A percentile compares a stretch with the other conserved stretches of the same genome.
phyloP scores from a whole-genome alignment of 1,284 basidiomycete species.

The Inonotus hispidus region DNA sequence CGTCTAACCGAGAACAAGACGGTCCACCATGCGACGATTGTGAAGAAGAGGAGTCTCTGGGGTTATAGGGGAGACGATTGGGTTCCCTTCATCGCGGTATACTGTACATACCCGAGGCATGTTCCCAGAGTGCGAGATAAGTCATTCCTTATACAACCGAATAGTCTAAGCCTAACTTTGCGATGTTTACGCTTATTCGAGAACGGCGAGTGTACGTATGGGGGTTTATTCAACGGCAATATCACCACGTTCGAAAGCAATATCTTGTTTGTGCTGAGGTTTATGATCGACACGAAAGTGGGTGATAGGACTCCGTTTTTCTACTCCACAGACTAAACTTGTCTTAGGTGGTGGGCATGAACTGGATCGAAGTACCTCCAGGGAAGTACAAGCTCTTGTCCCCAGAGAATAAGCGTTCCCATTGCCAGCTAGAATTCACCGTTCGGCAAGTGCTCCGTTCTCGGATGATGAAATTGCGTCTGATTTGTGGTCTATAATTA shows the following conservation, averaged over 20 bases:
- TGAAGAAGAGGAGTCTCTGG: constrained; percentile 75
- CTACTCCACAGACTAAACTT: neutral
- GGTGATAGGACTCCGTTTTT: constrained; percentile 10
- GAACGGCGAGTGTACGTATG: constrained; percentile 71
- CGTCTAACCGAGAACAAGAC: constrained; percentile 28
- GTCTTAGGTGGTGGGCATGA: constrained; percentile 87
- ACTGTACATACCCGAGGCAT: constrained; percentile 62
- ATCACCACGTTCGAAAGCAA: constrained; percentile 86
- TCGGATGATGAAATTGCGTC: neutral
- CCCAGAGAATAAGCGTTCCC: constrained; percentile 58
- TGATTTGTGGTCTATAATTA: constrained; percentile 28
- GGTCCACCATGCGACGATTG: constrained; percentile 56
- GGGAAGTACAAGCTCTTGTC: constrained; percentile 69
- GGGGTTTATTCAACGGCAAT: constrained; percentile 56
- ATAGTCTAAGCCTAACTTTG: neutral
- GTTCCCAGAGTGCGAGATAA: constrained; percentile 88
- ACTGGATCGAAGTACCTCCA: constrained; percentile 89
- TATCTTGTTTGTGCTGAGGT: constrained; percentile 81
- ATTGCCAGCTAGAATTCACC: constrained; percentile 82
- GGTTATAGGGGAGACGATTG: constrained; percentile 80
- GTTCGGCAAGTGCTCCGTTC: constrained; percentile 48
- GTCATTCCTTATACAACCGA: constrained; percentile 33
- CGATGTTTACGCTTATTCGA: constrained; percentile 74
- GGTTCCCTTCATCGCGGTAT: constrained; percentile 81
- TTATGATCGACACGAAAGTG: constrained; percentile 95